Percentiles rank a stretch among this genome's conserved stretches.
phyloP scores from a whole-genome alignment of 2,329 filamentous ascomycete species.

The Simplicillium sp. region DNA sequence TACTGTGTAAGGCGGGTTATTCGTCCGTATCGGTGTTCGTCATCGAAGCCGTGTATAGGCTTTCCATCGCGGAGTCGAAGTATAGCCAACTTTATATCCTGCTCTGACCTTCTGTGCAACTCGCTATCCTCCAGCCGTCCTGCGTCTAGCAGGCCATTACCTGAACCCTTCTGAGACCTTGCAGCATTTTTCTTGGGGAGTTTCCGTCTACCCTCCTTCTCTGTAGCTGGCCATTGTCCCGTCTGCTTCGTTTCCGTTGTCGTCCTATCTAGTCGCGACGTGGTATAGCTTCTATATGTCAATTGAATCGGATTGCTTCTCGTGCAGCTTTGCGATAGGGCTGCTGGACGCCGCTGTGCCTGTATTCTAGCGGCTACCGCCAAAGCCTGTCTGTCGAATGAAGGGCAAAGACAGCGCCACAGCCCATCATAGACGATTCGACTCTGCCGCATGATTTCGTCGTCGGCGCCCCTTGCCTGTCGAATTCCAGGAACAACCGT shows the following conservation, averaged over 20 bases:
- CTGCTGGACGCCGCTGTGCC: constrained; percentile 6
- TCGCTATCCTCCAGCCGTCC: not conserved
- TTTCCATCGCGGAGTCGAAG: not conserved
- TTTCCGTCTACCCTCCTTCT: no score
- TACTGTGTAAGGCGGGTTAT: constrained; percentile 17
- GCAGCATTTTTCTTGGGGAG: no score
- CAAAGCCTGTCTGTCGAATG: constrained; percentile 28
- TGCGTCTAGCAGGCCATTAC: not conserved
- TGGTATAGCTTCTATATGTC: constrained; percentile 12
- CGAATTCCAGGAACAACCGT: not conserved
- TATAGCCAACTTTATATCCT: not conserved
- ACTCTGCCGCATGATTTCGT: constrained; percentile 17
- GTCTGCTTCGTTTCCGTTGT: constrained; percentile 21
- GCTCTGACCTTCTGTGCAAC: not conserved
- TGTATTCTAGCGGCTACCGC: constrained; percentile 2
- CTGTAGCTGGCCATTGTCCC: not conserved
- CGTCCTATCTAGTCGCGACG: not conserved
- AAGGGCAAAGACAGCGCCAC: constrained; percentile 55
- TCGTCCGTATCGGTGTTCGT: not conserved
- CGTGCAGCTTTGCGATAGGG: constrained; percentile 1
- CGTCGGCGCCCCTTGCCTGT: not conserved
- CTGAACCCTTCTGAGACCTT: no score
- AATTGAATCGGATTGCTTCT: constrained; percentile 13
- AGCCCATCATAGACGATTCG: constrained; percentile 43
- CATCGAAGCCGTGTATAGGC: not conserved